Evolutionary conservation across 2,329 filamentous ascomycete species (phyloP).

Genomic region (Cercospora beticola): DNA sequence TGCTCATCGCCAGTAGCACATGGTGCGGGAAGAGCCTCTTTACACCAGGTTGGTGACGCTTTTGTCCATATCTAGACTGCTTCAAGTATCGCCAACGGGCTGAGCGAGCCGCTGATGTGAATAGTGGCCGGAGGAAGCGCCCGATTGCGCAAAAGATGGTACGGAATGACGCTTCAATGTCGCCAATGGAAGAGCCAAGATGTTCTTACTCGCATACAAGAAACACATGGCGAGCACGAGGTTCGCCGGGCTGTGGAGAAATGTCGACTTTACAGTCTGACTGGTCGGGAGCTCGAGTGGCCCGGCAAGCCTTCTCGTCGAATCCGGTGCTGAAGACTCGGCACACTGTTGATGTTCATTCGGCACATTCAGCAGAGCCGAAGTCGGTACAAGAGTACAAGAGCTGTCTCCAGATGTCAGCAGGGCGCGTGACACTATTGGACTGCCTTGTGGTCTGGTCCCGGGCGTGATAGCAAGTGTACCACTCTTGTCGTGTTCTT

Average conservation of each 20-base stretch:
- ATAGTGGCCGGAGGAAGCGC: constrained; percentile 8
- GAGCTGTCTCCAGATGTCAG: neutral
- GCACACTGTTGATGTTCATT: neutral
- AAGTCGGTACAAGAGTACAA: constrained; percentile 4
- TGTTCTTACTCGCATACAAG: constrained; percentile 9
- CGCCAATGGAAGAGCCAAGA: constrained; percentile 11
- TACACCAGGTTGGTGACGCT: constrained; percentile 10
- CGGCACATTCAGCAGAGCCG: constrained; percentile 5
- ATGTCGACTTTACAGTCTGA: neutral
- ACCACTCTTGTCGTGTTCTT: neutral
- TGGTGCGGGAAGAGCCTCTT: constrained; percentile 8
- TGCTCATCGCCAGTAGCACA: constrained; percentile 8
- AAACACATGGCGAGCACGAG: constrained; percentile 10
- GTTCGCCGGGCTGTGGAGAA: neutral
- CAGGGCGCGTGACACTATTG: constrained; percentile 1
- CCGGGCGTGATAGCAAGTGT: constrained; percentile 2
- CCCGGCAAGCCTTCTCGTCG: constrained; percentile 1
- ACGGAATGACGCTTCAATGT: neutral
- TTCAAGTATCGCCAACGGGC: constrained; percentile 6
- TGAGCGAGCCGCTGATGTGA: constrained; percentile 1
- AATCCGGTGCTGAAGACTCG: neutral
- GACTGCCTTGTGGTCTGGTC: neutral
- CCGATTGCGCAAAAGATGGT: constrained; percentile 4
- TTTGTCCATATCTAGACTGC: neutral
- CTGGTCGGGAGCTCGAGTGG: neutral